Percentiles rank a stretch among this genome's conserved stretches.
Evolutionary conservation across 371 early-diverging fungal species (phyloP).

Genomic region (Mortierella sp.): DNA sequence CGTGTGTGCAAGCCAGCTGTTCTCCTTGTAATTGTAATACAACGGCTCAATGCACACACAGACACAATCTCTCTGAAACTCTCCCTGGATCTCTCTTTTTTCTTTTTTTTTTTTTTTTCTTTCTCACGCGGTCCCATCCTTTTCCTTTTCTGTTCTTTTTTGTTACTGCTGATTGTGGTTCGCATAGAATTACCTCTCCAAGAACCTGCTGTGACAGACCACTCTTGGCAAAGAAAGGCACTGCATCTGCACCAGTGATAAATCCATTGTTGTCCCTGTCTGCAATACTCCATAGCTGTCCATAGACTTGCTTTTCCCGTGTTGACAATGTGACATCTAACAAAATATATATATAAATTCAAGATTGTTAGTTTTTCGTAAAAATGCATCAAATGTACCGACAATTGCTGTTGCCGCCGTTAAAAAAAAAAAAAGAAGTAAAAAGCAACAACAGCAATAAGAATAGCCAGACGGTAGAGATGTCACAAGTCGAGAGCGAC

Average conservation of each 20-base stretch:
- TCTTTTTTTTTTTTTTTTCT: too few relatives aligned
- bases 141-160: neutral
- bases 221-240: conserved; percentile 84
- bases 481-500: too few relatives aligned
- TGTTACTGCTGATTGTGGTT: neutral
- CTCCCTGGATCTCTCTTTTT: too few relatives aligned
- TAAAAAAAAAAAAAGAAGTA: neutral
- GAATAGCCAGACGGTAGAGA: too few relatives aligned
- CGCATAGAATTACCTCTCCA: conserved; percentile 66
- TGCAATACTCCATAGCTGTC: conserved; percentile 74
- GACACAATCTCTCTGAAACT: too few relatives aligned
- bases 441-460: too few relatives aligned
- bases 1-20: too few relatives aligned
- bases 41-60: too few relatives aligned
- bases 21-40: too few relatives aligned
- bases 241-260: conserved; percentile 81
- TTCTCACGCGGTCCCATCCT: neutral
- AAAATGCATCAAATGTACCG: too few relatives aligned
- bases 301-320: conserved; percentile 76
- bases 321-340: conserved; percentile 60
- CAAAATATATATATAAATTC: neutral
- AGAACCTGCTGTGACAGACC: conserved; percentile 74
- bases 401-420: neutral
- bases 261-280: conserved; percentile 77
- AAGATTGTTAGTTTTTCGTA: neutral